Evolutionary conservation across 1,139 yeast genomes (phyloP).

Genomic region (Hansenula lynferdii): DNA sequence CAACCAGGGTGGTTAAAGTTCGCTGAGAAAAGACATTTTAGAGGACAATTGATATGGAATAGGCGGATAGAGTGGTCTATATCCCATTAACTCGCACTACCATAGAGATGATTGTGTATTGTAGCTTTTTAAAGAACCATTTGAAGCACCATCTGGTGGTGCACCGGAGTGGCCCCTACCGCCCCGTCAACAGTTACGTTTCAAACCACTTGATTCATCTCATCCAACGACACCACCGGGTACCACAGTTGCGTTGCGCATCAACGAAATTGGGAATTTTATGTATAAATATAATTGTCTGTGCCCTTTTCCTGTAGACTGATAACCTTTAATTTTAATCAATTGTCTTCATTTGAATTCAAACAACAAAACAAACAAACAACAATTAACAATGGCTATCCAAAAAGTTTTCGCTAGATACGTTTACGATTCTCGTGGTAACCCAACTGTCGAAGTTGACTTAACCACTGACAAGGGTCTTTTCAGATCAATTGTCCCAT

Average conservation of each 20-base stretch:
- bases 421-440: constrained; percentile 97
- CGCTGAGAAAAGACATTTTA: no score
- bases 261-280: neutral
- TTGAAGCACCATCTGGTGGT: constrained; percentile 1
- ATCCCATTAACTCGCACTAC: no score
- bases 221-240: constrained; percentile 1
- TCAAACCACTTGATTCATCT: neutral
- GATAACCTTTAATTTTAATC: neutral
- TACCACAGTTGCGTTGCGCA: constrained; percentile 1
- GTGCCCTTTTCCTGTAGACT: neutral
- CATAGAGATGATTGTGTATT: neutral
- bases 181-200: neutral
- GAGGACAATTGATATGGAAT: no score
- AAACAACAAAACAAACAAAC: constrained; percentile 1
- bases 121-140: neutral
- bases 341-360: neutral
- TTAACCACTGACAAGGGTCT: constrained; percentile 78
- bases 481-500: constrained; percentile 93
- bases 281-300: neutral
- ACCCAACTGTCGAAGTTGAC: constrained; percentile 97
- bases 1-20: no score
- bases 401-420: constrained; percentile 77
- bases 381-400: constrained; percentile 22
- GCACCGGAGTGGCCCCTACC: neutral
- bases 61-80: no score